A percentile compares a stretch with the other conserved stretches of the same genome.
Conservation (phyloP, 2,329 filamentous ascomycete genomes). For the Aspergillus spinulosporus region DNA sequence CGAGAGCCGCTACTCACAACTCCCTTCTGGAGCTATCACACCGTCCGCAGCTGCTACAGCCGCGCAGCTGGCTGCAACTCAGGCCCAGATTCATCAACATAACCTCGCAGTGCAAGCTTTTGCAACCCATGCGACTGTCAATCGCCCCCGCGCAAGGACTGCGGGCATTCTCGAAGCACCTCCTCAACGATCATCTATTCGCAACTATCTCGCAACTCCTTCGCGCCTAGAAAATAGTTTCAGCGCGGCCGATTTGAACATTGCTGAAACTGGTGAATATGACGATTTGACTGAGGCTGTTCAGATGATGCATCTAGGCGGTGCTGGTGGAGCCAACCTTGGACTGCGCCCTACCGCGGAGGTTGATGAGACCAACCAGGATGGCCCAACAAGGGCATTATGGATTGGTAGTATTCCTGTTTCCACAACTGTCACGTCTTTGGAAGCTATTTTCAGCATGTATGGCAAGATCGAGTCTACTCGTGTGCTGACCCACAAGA, state of each 20-base stretch:
- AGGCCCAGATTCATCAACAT: conserved; percentile 77
- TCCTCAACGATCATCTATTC: conserved; percentile 61
- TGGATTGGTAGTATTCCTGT: conserved; percentile 98
- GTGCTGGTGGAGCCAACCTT: conserved; percentile 49
- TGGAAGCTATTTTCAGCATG: conserved; percentile 93
- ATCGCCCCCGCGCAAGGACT: conserved; percentile 82
- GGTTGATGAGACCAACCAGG: conserved; percentile 75
- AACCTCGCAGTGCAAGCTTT: conserved; percentile 93
- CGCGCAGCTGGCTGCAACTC: conserved; percentile 60
- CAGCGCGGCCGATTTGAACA: conserved; percentile 70
- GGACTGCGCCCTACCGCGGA: conserved; percentile 65
- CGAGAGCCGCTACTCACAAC: conserved; percentile 57
- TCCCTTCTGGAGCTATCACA: conserved; percentile 61
- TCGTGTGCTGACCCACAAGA: conserved; percentile 94
- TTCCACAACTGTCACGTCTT: conserved; percentile 90
- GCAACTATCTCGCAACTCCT: conserved; percentile 75
- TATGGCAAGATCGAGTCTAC: conserved; percentile 90
- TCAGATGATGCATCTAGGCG: conserved; percentile 69
- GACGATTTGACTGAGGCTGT: conserved; percentile 80
- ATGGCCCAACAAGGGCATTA: conserved; percentile 86
- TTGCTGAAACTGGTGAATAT: conserved; percentile 74
- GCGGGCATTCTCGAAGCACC: conserved; percentile 86
- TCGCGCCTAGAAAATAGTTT: conserved; percentile 75
- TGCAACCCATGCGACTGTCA: conserved; percentile 77
- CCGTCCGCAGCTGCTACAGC: conserved; percentile 58